These are phyloP conservation scores for Malassezia equina DNA, from an alignment of 1,284 basidiomycete species.

Conservation along the genomic window DNA sequence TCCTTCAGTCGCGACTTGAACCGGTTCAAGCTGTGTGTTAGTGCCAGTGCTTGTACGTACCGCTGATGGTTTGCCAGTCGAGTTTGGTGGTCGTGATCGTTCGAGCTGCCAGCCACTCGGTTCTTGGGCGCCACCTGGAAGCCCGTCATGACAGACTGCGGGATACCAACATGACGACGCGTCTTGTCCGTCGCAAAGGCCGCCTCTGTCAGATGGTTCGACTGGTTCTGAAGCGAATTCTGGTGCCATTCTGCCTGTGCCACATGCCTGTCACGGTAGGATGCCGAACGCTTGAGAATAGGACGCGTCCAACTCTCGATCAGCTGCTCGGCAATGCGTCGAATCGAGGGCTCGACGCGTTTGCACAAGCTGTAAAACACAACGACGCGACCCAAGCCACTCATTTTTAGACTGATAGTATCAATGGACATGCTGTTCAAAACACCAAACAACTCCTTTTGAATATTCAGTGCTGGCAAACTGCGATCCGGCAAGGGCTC, in stretches of 20 bases:
- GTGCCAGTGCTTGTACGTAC: not conserved
- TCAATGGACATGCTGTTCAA: slow-evolving; percentile 77
- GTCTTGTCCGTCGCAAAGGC: slow-evolving; percentile 13
- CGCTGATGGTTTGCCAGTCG: slow-evolving; percentile 31
- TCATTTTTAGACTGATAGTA: slow-evolving; percentile 78
- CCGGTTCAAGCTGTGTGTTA: slow-evolving; percentile 21
- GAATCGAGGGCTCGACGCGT: slow-evolving; percentile 70
- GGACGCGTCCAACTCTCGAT: slow-evolving; percentile 52
- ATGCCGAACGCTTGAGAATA: slow-evolving; percentile 38
- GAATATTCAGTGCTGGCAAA: slow-evolving; percentile 88
- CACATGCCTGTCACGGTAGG: slow-evolving; percentile 40
- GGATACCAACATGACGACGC: slow-evolving; percentile 31
- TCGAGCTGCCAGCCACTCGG: slow-evolving; percentile 21
- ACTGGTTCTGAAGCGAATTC: slow-evolving; percentile 20
- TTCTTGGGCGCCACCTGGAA: slow-evolving; percentile 32
- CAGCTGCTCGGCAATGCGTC: slow-evolving; percentile 70
- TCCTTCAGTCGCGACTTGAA: slow-evolving; percentile 36
- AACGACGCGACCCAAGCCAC: slow-evolving; percentile 77
- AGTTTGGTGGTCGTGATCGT: slow-evolving; percentile 28
- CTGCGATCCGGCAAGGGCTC: slow-evolving; percentile 87
- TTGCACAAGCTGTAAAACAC: slow-evolving; percentile 87
- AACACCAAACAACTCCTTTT: slow-evolving; percentile 76
- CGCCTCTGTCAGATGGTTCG: slow-evolving; percentile 4
- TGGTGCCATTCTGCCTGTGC: slow-evolving; percentile 31
- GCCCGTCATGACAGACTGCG: slow-evolving; percentile 31